phyloP scores from a whole-genome alignment of 345 rosid species.

The Microthlaspi erraticum region DNA sequence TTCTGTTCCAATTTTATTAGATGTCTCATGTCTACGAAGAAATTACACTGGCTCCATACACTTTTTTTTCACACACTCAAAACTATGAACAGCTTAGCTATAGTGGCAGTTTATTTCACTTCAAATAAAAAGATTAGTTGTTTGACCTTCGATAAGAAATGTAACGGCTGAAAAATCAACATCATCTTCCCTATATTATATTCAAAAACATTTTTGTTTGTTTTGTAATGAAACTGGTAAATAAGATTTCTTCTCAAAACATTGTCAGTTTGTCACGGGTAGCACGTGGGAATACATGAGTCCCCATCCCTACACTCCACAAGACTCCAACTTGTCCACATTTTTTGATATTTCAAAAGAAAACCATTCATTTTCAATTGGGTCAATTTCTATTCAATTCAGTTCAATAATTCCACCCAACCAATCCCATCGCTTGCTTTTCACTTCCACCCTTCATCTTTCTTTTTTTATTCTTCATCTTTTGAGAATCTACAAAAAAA shows the following conservation, averaged over 20 bases:
- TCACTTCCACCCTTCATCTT: constrained; percentile 5
- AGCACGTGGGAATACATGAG: constrained; percentile 36
- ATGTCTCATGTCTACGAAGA: too few species aligned
- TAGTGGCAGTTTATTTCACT: too few species aligned
- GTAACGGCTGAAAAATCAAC: neutral
- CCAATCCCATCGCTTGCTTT: constrained; percentile 31
- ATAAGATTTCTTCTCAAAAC: neutral
- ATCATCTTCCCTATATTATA: too few species aligned
- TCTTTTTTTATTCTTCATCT: constrained; percentile 11
- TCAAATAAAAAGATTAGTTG: too few species aligned
- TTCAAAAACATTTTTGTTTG: neutral
- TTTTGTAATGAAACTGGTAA: neutral
- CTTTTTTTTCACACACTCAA: too few species aligned
- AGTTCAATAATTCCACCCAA: constrained; percentile 6
- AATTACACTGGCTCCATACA: too few species aligned
- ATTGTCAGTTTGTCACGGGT: constrained; percentile 8
- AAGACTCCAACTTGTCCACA: constrained; percentile 28
- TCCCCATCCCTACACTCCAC: constrained; percentile 12
- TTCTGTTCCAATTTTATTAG: too few species aligned
- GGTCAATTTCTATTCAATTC: too few species aligned
- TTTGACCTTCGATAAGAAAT: neutral
- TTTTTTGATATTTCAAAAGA: neutral
- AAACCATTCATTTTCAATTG: constrained; percentile 10
- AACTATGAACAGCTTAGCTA: too few species aligned
- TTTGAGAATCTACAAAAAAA: constrained; percentile 29